Base-by-base conservation (phyloP, 2,329 filamentous ascomycete genomes). In the Alternaria arborescens region DNA sequence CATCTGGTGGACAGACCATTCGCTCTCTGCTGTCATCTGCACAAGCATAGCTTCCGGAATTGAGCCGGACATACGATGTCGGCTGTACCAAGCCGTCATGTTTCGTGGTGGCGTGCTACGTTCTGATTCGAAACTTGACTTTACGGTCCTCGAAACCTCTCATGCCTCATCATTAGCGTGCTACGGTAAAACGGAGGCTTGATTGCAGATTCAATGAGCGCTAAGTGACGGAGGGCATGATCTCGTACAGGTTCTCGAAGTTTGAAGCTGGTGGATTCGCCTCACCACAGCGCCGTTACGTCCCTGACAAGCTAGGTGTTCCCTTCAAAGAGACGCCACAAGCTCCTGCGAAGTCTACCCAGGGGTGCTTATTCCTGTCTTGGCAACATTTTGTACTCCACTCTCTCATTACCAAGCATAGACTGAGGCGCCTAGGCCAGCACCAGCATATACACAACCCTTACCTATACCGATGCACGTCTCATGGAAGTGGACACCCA, bases 61-160 rank as follows among this genome's bases (percentile, higher is more conserved):
- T 52, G 43, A 26, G 26, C 41, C 53, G 53, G 55, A 43, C 46
- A 52, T 61, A 55, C 53, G 28, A 58, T 30, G 46, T 58, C 60
- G 60, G 53, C 62, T 55, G 53, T 47, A 43, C 16, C 41, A 28
- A 55, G 58, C 53, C 57, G 61, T 65, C 64, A 56, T 61, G 70
- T 72, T 71, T 72, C 62, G 65, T 36, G 30, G 51, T 65, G 64
- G 55, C 68, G 59, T 66, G 61, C 64, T 61, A 26, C 44, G 18
- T 51, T 42, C 52, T 52, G 61, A 65, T 71, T 71, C 70, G 70
- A 71, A 71, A 71, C 69, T 61, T 65, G 62, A 62, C 60, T 48
- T 59, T 60, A 50, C 58, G 47, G 53, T 48, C 48, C 44, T 60
- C 61, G 65, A 71, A 71, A 72, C 70, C 55, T 60, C 59, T 43